A percentile compares a stretch with the other conserved stretches of the same genome.
phyloP scores from a whole-genome alignment of 257 asterid genomes.

The Lantana camara region DNA sequence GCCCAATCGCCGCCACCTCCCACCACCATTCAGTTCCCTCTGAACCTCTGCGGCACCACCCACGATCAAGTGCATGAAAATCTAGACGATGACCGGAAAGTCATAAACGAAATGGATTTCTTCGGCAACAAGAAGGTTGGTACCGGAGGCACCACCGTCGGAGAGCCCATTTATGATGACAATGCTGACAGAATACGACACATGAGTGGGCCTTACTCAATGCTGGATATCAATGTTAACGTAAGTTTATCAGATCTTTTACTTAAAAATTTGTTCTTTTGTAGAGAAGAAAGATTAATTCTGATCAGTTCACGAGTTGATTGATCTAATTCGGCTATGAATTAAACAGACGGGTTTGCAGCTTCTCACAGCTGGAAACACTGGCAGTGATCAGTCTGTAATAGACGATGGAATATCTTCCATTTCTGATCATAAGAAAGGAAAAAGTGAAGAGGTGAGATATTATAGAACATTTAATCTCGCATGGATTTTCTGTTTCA shows the following conservation, averaged over 20 bases:
- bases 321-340: background rate
- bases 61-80: background rate
- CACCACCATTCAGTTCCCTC: slow-evolving; percentile 62
- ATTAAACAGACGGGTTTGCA: slow-evolving; percentile 65
- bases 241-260: slow-evolving; percentile 36
- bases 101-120: slow-evolving; percentile 68
- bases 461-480: slow-evolving; percentile 47
- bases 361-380: slow-evolving; percentile 62
- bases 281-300: background rate
- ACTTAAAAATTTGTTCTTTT: background rate
- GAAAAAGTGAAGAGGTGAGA: slow-evolving; percentile 62
- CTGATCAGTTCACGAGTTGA: background rate
- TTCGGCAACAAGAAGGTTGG: slow-evolving; percentile 47
- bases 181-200: slow-evolving; percentile 20
- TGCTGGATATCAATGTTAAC: slow-evolving; percentile 53
- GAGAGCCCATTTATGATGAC: background rate
- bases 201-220: slow-evolving; percentile 32
- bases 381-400: slow-evolving; percentile 54
- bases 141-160: background rate
- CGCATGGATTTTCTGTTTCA: too few relatives aligned
- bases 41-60: slow-evolving; percentile 41
- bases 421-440: slow-evolving; percentile 45
- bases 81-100: slow-evolving; percentile 27
- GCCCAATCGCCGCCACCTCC: slow-evolving; percentile 41
- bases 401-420: slow-evolving; percentile 53